A percentile compares a stretch with the other conserved stretches of the same genome.
These are phyloP conservation scores for Apiospora marii DNA, from an alignment of 2,329 filamentous ascomycete species.

Conservation along the genomic window DNA sequence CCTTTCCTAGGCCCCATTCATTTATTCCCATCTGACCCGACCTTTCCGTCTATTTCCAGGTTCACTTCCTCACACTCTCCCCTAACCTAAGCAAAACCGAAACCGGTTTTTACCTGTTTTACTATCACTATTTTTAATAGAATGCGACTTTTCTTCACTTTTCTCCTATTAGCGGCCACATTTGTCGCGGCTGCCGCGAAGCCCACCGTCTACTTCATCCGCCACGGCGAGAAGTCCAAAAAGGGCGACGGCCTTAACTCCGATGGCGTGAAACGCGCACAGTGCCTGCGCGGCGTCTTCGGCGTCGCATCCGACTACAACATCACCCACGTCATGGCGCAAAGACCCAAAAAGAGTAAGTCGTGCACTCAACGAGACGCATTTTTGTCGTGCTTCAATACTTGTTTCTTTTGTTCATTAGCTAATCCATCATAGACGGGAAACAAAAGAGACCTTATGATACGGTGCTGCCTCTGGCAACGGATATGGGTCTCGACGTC, in stretches of 20 bases:
- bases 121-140: neutral
- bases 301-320: conserved; percentile 58
- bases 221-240: conserved; percentile 69
- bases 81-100: neutral
- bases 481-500: conserved; percentile 61
- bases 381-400: too few relatives aligned
- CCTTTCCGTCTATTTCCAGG: neutral
- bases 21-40: neutral
- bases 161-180: neutral
- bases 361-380: neutral
- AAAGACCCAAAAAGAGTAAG: conserved; percentile 57
- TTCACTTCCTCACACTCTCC: neutral
- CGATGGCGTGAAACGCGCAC: conserved; percentile 61
- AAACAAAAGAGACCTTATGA: conserved; percentile 60
- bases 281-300: conserved; percentile 67
- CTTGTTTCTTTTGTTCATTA: neutral
- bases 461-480: conserved; percentile 64
- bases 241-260: conserved; percentile 57
- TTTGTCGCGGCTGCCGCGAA: conserved; percentile 27
- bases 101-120: neutral
- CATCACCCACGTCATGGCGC: conserved; percentile 66
- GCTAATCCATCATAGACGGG: conserved; percentile 49
- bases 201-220: conserved; percentile 68
- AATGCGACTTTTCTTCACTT: neutral
- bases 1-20: neutral